Evolutionary conservation across 202 grass and related monocot genomes (phyloP), one percentile per base, ranked within the genome.

Genomic region (Musa balbisiana): DNA sequence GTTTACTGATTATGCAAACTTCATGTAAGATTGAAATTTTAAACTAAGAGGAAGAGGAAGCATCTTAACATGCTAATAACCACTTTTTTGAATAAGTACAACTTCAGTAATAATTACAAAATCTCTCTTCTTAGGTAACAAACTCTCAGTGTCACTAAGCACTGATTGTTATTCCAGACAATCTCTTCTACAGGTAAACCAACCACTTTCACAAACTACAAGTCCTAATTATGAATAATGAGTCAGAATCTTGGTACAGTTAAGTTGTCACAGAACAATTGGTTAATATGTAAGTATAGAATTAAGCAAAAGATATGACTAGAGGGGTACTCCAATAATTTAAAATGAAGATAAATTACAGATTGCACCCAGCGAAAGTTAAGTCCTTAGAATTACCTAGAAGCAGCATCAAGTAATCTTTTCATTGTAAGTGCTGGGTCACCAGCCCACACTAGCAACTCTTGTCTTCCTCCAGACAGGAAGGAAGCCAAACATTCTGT

Each of bases 401-500:
- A 98, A 84, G 89, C 91, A 55, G 91, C 87, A 87, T 89, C 89
- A 75, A 98, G 91, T 80, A 93, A 85, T 76, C 84, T 82, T 83
- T 93, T 98, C 72, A 93, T 83, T 76, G 83, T 82, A 71, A 49
- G 72, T 69, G 76, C 88, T 50, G 82, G 74, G 62, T 91, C 88
- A 52, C 79, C 84, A 81, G 83, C 88, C 94, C 94, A 98, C 67
- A 75, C 65, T 89, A 98, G 85, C 74, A 98, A 84, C 73, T 93
- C 94, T 79, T 89, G 91, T 76, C 75, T 83, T 13, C 90, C 90
- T 77, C 83, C 87, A 84, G 88, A 93, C 76, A 98, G 77, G 72
- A 98, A 89, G 54, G 83, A 80, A 77, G 94, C 91, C 83, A 98
- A 88, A 83, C 94, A 98, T 83, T 98, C 90, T 80, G 94, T 98